Evolutionary conservation across 345 rosid species (phyloP), one percentile per base, ranked within the genome.

Genomic region (Moringa oleifera): DNA sequence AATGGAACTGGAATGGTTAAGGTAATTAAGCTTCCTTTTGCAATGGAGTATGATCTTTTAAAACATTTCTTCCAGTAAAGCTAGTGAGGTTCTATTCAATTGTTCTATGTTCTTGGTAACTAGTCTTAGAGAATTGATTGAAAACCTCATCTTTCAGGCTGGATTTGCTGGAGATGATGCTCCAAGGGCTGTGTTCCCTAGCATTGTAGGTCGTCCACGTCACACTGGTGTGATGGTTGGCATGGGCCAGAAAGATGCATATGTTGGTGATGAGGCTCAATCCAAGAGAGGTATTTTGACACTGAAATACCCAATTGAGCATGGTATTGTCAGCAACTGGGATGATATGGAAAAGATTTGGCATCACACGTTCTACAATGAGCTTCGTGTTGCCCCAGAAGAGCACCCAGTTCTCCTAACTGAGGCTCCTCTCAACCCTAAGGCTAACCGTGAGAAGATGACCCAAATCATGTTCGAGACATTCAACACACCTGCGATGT

Each of bases 371-470:
- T 90, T 90, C 81, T 90, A 87, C 81, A 90, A 91, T 49, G 97
- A 91, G 83, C 94, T 91, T 15, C 90, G 98, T 59, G 98, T 91
- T 65, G 96, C 98, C 25, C 98, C 98, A 0, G 96, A 89, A 70
- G 95, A 85, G 68, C 95, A 87, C 72, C 95, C 90, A 0, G 81
- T 87, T 49, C 71, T 87, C 2, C 82, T 91, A 1, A 91, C 97
- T 0, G 97, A 91, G 64, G 97, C 97, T 59, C 97, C 97, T 61
- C 82, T 91, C 59, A 91, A 88, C 69, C 97, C 97, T n/a, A 91
- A 91, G 76, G 97, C 97, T 58, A 91, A 91, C 63, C 95, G 96
- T 69, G 97, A 91, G 81, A 91, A 91, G 85, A 91, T 91, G 98
- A 91, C 97, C 45, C 97, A 90, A 59, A 90, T 87, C 67, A 90